These are phyloP conservation scores for Pythium utonaiense DNA, from an alignment of 352 stramenopile species.

Conservation along the genomic window DNA sequence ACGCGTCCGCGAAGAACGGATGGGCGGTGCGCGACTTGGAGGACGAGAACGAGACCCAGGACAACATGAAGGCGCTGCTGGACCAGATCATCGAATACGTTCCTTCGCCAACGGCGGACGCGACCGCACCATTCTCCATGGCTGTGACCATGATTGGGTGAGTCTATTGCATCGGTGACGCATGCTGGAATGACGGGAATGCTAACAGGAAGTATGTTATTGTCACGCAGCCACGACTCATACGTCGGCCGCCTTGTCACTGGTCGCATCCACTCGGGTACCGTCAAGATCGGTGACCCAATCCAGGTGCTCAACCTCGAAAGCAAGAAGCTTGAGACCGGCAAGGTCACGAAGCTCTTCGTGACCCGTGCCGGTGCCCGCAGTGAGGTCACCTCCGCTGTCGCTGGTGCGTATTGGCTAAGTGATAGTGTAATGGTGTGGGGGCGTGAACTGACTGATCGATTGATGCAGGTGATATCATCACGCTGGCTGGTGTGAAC, in stretches of 20 bases:
- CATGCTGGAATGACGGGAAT: neutral
- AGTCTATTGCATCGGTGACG: neutral
- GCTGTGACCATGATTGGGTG: conserved; percentile 94
- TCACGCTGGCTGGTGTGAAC: conserved; percentile 95
- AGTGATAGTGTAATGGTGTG: too few species aligned
- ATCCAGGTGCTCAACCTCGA: conserved; percentile 90
- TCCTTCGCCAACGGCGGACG: conserved; percentile 78
- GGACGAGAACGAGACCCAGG: conserved; percentile 44
- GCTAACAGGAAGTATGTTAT: neutral
- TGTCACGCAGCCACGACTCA: conserved; percentile 88
- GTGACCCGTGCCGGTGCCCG: conserved; percentile 74
- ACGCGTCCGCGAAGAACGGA: conserved; percentile 93
- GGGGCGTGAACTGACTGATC: neutral
- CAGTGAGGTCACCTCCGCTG: conserved; percentile 86
- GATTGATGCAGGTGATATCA: conserved; percentile 88
- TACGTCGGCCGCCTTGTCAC: conserved; percentile 98
- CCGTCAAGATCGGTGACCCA: conserved; percentile 86
- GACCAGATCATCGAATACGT: conserved; percentile 96
- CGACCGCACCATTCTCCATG: conserved; percentile 90
- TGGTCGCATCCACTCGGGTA: conserved; percentile 92
- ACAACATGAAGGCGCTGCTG: conserved; percentile 95
- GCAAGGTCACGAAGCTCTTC: conserved; percentile 87
- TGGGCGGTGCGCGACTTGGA: conserved; percentile 93
- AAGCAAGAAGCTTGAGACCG: conserved; percentile 72
- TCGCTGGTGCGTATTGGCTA: conserved; percentile 60